Conservation (phyloP, 164 flowering plant species). For the Dillenia turbinata region DNA sequence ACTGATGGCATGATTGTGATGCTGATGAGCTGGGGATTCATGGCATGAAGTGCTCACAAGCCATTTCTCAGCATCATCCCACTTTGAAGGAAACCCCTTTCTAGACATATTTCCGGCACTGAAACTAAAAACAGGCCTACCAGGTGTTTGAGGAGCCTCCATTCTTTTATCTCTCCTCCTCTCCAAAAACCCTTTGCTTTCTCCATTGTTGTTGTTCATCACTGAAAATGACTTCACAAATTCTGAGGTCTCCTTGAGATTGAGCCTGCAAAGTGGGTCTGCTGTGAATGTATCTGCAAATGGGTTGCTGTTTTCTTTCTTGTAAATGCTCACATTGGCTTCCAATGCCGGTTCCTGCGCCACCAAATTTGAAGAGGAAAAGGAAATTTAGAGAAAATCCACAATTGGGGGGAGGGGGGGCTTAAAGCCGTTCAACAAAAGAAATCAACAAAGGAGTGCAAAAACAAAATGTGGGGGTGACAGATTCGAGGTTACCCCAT, state of each 20-base stretch:
- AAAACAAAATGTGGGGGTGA: not conserved
- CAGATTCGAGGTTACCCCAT: conserved; percentile 22
- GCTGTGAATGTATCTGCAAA: conserved; percentile 41
- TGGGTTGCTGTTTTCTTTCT: conserved; percentile 43
- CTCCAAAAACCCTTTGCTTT: conserved; percentile 27
- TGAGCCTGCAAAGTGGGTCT: conserved; percentile 85
- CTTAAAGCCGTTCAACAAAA: not conserved
- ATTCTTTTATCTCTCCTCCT: conserved; percentile 54
- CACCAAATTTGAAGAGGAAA: not conserved
- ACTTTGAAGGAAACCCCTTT: conserved; percentile 80
- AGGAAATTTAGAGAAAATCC: conserved; percentile 1
- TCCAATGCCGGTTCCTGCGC: conserved; percentile 43
- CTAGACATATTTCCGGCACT: conserved; percentile 46
- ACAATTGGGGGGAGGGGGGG: not conserved
- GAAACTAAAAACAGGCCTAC: conserved; percentile 80
- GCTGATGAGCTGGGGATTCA: conserved; percentile 65
- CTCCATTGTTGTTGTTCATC: conserved; percentile 13
- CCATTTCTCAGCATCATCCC: conserved; percentile 99
- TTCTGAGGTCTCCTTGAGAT: conserved; percentile 81
- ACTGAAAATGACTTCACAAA: conserved; percentile 74
- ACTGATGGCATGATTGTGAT: not conserved
- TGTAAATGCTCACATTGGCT: conserved; percentile 25
- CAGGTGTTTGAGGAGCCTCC: conserved; percentile 84
- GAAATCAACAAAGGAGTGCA: not conserved
- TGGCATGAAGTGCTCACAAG: conserved; percentile 55